Percentiles rank a stretch among this genome's conserved stretches.
phyloP scores from a whole-genome alignment of 768 basidiomycete genomes.

The Strobilomyces dryophilus region DNA sequence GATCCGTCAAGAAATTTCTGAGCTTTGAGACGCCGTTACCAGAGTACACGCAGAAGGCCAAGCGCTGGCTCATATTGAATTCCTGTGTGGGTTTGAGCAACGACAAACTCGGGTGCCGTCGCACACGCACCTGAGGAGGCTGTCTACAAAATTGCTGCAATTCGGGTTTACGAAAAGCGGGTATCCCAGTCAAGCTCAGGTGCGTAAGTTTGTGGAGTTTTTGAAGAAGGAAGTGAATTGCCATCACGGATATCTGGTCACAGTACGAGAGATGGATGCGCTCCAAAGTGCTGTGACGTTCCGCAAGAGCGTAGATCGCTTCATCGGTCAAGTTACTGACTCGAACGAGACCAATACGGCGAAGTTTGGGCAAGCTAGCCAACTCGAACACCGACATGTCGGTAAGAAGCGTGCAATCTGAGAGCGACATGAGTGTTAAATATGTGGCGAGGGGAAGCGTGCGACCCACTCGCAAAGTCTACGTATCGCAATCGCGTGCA shows the following conservation, averaged over 20 bases:
- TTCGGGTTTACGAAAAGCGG: constrained; percentile 80
- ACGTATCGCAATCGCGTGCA: constrained; percentile 93
- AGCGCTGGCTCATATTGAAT: constrained; percentile 85
- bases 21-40: constrained; percentile 85
- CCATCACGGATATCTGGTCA: constrained; percentile 89
- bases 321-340: constrained; percentile 92
- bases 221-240: constrained; percentile 85
- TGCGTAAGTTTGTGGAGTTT: constrained; percentile 90
- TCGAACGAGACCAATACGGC: constrained; percentile 91
- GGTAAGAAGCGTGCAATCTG: constrained; percentile 83
- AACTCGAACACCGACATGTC: constrained; percentile 95
- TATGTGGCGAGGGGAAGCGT: neutral
- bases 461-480: constrained; percentile 85
- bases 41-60: constrained; percentile 95
- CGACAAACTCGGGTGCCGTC: neutral
- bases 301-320: constrained; percentile 83
- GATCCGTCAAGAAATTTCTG: constrained; percentile 70
- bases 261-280: constrained; percentile 97
- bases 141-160: constrained; percentile 87
- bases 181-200: constrained; percentile 95
- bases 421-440: constrained; percentile 9
- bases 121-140: constrained; percentile 68
- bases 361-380: constrained; percentile 80
- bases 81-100: constrained; percentile 49
- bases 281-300: constrained; percentile 83